Conservation (phyloP, 1,139 yeast genomes). For the Zygoascus hellenicus region DNA sequence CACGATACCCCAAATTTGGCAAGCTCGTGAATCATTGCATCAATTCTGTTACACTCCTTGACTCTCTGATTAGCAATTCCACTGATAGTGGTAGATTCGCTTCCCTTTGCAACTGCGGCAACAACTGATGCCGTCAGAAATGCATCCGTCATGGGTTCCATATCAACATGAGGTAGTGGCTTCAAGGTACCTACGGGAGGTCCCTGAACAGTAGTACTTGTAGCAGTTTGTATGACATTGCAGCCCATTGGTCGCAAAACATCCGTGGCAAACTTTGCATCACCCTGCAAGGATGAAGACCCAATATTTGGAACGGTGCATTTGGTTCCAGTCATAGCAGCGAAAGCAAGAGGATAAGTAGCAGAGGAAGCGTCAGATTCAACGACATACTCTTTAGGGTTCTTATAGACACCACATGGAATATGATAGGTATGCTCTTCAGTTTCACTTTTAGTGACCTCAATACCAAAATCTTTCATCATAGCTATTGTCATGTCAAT, state of each 20-base stretch:
- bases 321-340: conserved; percentile 93
- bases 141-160: conserved; percentile 99
- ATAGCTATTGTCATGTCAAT: conserved; percentile 95
- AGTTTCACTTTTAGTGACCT: conserved; percentile 62
- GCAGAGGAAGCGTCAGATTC: conserved; percentile 99
- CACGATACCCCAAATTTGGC: conserved; percentile 87
- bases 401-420: conserved; percentile 73
- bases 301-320: conserved; percentile 96
- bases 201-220: conserved; percentile 88
- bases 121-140: conserved; percentile 94
- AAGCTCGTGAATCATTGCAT: conserved; percentile 86
- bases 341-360: conserved; percentile 94
- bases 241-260: conserved; percentile 96
- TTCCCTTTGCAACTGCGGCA: conserved; percentile 56
- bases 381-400: conserved; percentile 79
- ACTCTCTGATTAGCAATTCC: conserved; percentile 99
- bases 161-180: conserved; percentile 74
- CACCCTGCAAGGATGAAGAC: conserved; percentile 88
- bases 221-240: conserved; percentile 68
- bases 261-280: conserved; percentile 92
- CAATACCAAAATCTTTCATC: conserved; percentile 88
- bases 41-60: conserved; percentile 93
- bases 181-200: conserved; percentile 64
- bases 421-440: conserved; percentile 83
- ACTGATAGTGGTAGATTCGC: conserved; percentile 61